These are phyloP conservation scores for slime mould (Dictyostelium discoideum) DNA, from an alignment of 78 protist species.

Conservation along the genomic window dicty_2.7 NC_007090.3:1700501-1701000, in stretches of 20 bases:
- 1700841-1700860: neutral
- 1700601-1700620: slow-evolving; percentile 86
- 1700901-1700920: slow-evolving; percentile 95
- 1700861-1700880: no score
- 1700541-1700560: neutral
- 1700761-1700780: neutral
- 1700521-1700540: slow-evolving; percentile 1
- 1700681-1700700: slow-evolving; percentile 94
- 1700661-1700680: slow-evolving; percentile 95
- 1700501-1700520: neutral
- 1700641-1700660: slow-evolving; percentile 90
- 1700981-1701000: slow-evolving; percentile 92
- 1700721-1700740: slow-evolving; percentile 91
- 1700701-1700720: slow-evolving; percentile 99
- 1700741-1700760: neutral
- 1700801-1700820: neutral
- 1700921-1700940: slow-evolving; percentile 97
- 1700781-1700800: no score
- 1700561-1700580: slow-evolving; percentile 9
- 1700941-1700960: slow-evolving; percentile 88
- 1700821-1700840: neutral
- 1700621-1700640: slow-evolving; percentile 91
- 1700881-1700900: neutral
- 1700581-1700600: slow-evolving; percentile 24
- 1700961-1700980: slow-evolving; percentile 96